Evolutionary conservation across 441 rosid species (phyloP).

Genomic region (Dalechampia spathulata): DNA sequence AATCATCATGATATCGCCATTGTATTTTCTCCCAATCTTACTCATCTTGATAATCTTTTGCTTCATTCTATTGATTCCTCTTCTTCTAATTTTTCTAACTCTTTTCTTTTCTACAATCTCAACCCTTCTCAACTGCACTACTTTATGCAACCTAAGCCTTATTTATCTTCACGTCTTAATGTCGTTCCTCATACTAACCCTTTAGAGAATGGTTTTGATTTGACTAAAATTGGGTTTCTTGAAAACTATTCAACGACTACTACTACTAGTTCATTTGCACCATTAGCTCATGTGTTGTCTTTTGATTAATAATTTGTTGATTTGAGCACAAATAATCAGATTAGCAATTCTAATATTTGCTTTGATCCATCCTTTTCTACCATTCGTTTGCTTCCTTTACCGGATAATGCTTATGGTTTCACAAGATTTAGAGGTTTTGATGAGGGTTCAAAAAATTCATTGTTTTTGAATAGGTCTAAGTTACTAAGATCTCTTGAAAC

Average conservation of each 20-base stretch:
- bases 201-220: slow-evolving; percentile 46
- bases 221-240: slow-evolving; percentile 44
- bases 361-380: slow-evolving; percentile 25
- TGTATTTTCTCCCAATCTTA: slow-evolving; percentile 38
- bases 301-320: slow-evolving; percentile 35
- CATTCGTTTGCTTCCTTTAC: slow-evolving; percentile 26
- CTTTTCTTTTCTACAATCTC: slow-evolving; percentile 51
- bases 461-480: slow-evolving; percentile 46
- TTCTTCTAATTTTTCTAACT: slow-evolving; percentile 43
- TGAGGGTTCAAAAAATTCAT: slow-evolving; percentile 28
- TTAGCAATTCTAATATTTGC: slow-evolving; percentile 22
- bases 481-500: slow-evolving; percentile 52
- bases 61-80: slow-evolving; percentile 47
- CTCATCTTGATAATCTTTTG: slow-evolving; percentile 39
- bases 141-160: slow-evolving; percentile 37
- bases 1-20: slow-evolving; percentile 31
- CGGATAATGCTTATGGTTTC: slow-evolving; percentile 29
- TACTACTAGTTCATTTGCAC: too few species aligned
- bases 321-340: slow-evolving; percentile 29
- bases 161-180: slow-evolving; percentile 32
- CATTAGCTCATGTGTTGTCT: slow-evolving; percentile 16
- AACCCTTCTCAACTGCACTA: slow-evolving; percentile 53
- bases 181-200: slow-evolving; percentile 29
- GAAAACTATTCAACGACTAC: slow-evolving; percentile 33
- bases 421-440: slow-evolving; percentile 38